Conservation (phyloP, 2,329 filamentous ascomycete genomes). For the Claviceps sp. region DNA sequence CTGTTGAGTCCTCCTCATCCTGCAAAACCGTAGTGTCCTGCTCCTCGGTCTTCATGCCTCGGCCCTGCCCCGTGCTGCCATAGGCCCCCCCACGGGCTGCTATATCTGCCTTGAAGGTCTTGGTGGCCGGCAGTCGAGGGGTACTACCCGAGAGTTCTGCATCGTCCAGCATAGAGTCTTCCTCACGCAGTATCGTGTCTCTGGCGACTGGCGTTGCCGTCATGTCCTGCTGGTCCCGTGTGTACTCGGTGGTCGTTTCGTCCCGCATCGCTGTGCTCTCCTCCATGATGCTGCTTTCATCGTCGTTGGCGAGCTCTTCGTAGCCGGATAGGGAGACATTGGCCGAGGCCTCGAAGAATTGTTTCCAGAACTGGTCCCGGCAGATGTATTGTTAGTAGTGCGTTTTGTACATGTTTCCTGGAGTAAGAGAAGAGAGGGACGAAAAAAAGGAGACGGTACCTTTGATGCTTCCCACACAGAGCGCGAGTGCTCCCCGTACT, state of each 20-base stretch:
- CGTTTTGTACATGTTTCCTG: neutral
- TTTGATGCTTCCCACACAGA: constrained; percentile 96
- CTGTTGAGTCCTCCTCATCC: constrained; percentile 31
- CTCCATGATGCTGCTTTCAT: constrained; percentile 38
- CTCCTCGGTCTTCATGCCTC: constrained; percentile 36
- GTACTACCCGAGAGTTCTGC: constrained; percentile 53
- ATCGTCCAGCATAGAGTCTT: constrained; percentile 58
- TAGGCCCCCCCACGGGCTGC: constrained; percentile 65
- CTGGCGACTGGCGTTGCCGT: constrained; percentile 20
- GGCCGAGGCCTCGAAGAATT: constrained; percentile 97
- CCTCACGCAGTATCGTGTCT: constrained; percentile 26
- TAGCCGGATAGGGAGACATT: constrained; percentile 95
- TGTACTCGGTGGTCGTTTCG: constrained; percentile 37
- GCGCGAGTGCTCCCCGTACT: constrained; percentile 87
- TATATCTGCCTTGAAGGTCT: constrained; percentile 37
- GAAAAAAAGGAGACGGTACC: constrained; percentile 29
- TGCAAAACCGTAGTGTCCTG: constrained; percentile 21
- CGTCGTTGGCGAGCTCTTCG: constrained; percentile 63
- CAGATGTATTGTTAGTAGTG: too few relatives aligned
- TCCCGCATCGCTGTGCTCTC: constrained; percentile 44
- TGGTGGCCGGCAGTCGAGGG: constrained; percentile 42
- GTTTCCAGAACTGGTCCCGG: constrained; percentile 78
- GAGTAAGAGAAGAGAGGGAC: too few relatives aligned
- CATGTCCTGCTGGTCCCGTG: constrained; percentile 27
- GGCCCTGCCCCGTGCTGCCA: constrained; percentile 30